These are phyloP conservation scores for Thymus mandschuricus DNA, from an alignment of 257 asterid genomes.

Conservation along the genomic window DNA sequence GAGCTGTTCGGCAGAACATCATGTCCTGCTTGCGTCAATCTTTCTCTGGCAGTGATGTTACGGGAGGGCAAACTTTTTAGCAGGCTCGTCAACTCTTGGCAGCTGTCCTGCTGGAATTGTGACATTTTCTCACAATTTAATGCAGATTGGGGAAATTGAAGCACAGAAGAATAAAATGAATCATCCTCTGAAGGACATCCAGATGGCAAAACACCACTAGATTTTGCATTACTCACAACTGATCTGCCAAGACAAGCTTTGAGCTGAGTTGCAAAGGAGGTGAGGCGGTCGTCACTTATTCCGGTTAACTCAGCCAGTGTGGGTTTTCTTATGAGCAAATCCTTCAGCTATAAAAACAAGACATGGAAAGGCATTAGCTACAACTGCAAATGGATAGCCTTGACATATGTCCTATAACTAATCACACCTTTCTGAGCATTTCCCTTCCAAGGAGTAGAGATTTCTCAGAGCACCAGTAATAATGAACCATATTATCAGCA, in stretches of 20 bases:
- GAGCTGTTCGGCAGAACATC: conserved; percentile 39
- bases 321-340: conserved; percentile 63
- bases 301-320: conserved; percentile 76
- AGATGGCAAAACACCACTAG: conserved; percentile 37
- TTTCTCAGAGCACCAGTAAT: conserved; percentile 82
- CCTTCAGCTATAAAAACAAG: conserved; percentile 61
- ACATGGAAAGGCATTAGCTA: conserved; percentile 8
- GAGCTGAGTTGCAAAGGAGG: conserved; percentile 66
- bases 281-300: conserved; percentile 65
- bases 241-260: conserved; percentile 69
- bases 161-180: conserved; percentile 40
- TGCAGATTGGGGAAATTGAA: conserved; percentile 44
- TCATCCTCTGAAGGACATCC: conserved; percentile 33
- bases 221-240: conserved; percentile 35
- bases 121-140: conserved; percentile 32
- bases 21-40: conserved; percentile 47
- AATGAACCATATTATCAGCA: conserved; percentile 39
- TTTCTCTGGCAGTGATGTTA: conserved; percentile 43
- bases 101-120: conserved; percentile 32
- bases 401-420: background rate
- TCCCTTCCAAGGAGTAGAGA: conserved; percentile 69
- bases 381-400: conserved; percentile 1
- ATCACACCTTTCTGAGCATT: conserved; percentile 67
- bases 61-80: conserved; percentile 43
- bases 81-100: conserved; percentile 41